These are phyloP conservation scores for Huiozyma sinensis DNA, from an alignment of 805 yeast species.

Conservation along the genomic window DNA sequence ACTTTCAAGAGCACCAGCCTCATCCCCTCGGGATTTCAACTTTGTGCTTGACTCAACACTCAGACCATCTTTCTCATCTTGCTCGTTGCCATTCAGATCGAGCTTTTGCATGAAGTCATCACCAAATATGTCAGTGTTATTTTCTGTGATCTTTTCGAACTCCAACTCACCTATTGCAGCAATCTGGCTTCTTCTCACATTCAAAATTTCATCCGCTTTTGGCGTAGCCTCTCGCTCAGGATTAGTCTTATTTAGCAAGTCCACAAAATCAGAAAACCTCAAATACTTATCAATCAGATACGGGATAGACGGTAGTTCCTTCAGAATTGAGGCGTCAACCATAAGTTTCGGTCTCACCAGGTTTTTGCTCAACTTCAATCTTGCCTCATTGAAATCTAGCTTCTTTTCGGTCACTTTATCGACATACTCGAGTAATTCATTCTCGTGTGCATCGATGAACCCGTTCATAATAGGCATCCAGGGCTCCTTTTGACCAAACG, in stretches of 20 bases:
- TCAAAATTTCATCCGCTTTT: conserved; percentile 6
- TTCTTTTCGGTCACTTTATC: conserved; percentile 62
- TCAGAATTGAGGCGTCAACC: conserved; percentile 39
- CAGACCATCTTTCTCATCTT: neutral
- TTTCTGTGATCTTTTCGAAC: conserved; percentile 24
- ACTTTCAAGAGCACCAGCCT: conserved; percentile 8
- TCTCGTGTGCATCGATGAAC: conserved; percentile 49
- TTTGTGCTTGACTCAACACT: neutral
- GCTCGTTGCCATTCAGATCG: conserved; percentile 8
- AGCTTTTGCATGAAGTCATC: conserved; percentile 19
- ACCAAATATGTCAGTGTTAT: conserved; percentile 25
- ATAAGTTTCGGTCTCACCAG: conserved; percentile 45
- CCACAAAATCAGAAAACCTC: conserved; percentile 47
- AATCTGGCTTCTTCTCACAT: neutral
- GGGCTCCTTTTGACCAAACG: conserved; percentile 76
- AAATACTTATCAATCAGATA: conserved; percentile 56
- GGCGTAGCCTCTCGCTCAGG: conserved; percentile 8
- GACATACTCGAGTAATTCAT: conserved; percentile 56
- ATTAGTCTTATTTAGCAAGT: conserved; percentile 10
- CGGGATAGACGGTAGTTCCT: conserved; percentile 59
- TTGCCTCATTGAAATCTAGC: conserved; percentile 51
- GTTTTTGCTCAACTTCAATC: conserved; percentile 44
- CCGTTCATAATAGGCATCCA: conserved; percentile 60
- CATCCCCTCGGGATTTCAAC: neutral
- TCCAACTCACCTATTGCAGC: conserved; percentile 23